Evolutionary conservation across 441 rosid species (phyloP), one percentile per base, ranked within the genome.

Genomic region (Capsella rubella): DNA sequence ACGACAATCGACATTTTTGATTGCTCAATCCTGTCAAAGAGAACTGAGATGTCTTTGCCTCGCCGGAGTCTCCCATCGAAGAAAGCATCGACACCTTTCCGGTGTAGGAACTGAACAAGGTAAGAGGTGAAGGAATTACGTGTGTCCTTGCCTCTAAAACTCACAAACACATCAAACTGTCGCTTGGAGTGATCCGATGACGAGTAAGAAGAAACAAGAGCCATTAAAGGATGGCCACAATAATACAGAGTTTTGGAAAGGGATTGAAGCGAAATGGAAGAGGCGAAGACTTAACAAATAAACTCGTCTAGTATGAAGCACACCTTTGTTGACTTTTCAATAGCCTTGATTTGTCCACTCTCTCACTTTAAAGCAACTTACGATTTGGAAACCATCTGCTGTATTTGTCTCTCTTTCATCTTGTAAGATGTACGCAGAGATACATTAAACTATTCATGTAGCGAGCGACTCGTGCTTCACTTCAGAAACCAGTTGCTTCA

Each of bases 101-200:
- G 45, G 18, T 16, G 62, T 32, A 75, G 62, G 25, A 0, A 31
- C 6, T 31, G 0, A 9, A 69, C 65, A 1, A 47, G 75, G 2
- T 54, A 49, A 50, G 52, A 34, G 6, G 42, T 69, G 58, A 76
- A 70, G 40, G 31, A 4, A 8, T 56, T 8, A 3, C 76, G 71
- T 0, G 58, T 53, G 66, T 76, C 79, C 1, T 0, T 6, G 0
- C 79, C 75, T 69, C 71, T 54, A 52, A 76, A 76, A 21, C 80
- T 76, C 45, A 76, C 47, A 49, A 76, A 76, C 11, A 63, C 80
- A 25, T 76, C 80, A 13, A 27, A 86, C 5, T 76, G 74, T 35
- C 79, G 66, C 16, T 69, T 61, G 2, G 53, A 62, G 21, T 52
- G 69, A 61, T 54, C 53, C 1, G 46, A 34, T 1, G 7, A 8